Base-by-base conservation (phyloP, 345 rosid genomes). In the Reutealis trisperma region DNA sequence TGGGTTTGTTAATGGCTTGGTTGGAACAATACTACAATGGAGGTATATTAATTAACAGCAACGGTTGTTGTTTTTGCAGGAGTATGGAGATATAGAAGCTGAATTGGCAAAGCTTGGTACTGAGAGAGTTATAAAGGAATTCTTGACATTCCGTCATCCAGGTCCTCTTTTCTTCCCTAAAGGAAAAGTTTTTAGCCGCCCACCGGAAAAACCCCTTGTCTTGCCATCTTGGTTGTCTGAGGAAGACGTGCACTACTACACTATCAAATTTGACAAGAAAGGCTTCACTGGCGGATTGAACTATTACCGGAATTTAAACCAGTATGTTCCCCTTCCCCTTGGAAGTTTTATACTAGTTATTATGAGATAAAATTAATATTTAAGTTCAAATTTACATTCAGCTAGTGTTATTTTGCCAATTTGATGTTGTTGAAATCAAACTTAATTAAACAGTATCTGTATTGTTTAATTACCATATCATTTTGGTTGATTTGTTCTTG, bases 201-300 rank as follows among this genome's bases (percentile, higher is more conserved):
- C 79, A 6, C 63, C 63, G 42, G 79, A 71, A n/a, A 21, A 13
- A 47, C 77, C 79, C 30, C 14, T 76, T 72, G 54, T 32, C 1
- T 58, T 80, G 63, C 81, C 81, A 4, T 22, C 73, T 42, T 78
- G 81, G 77, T 47, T 78, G 61, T 44, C 77, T 32, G 81, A 78
- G 67, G 81, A 72, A 78, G 81, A 78, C 42, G 41, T 73, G 6
- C 19, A 66, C 41, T 78, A 72, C 68, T 78, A 78, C 73, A 21
- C 60, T 52, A 32, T 51, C 54, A 58, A 78, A 58, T 78, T 59
- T 66, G 73, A 78, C 68, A 67, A 78, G 67, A 78, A 30, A 25
- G 77, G 77, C 60, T 78, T 78, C 21, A 57, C 81, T 5, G 81
- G 81, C 25, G 81, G 81, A 27, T 13, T 72, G 66, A 78, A 78